Conservation (phyloP, 2,329 filamentous ascomycete genomes). For the Fusarium floridanum region DNA sequence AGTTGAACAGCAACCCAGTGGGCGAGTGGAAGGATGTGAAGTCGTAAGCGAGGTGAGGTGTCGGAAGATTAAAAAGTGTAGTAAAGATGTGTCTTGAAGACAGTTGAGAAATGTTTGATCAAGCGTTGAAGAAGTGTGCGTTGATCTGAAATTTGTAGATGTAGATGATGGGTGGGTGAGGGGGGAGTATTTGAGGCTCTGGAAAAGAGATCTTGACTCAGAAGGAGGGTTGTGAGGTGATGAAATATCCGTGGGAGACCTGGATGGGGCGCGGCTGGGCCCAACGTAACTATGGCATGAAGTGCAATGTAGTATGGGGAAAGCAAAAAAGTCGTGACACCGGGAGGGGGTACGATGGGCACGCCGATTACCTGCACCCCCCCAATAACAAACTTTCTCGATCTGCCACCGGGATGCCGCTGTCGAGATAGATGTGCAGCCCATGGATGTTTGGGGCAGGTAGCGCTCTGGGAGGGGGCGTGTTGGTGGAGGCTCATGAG, state of each 20-base stretch:
- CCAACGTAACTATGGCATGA: constrained; percentile 35
- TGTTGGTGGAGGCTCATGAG: constrained; percentile 20
- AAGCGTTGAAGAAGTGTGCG: not conserved
- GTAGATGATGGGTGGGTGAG: constrained; percentile 7
- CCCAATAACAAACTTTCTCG: constrained; percentile 43
- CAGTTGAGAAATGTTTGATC: not conserved
- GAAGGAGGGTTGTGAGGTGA: constrained; percentile 45
- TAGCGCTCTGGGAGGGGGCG: constrained; percentile 35
- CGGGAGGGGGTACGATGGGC: constrained; percentile 19
- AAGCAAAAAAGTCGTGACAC: constrained; percentile 33
- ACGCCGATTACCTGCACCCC: constrained; percentile 24
- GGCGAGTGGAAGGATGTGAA: not conserved
- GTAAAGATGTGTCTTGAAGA: not conserved
- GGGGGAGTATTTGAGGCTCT: constrained; percentile 19
- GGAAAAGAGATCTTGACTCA: constrained; percentile 20
- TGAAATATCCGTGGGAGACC: constrained; percentile 42
- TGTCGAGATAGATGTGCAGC: constrained; percentile 46
- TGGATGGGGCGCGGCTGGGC: constrained; percentile 38
- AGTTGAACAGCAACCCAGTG: not conserved
- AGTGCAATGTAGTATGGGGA: constrained; percentile 43
- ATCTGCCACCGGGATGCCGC: constrained; percentile 47
- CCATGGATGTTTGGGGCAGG: constrained; percentile 31
- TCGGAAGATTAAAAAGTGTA: not conserved
- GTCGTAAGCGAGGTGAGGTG: not conserved
- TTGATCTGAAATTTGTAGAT: constrained; percentile 3